These are phyloP conservation scores for Chaetoceros tenuissimus DNA, from an alignment of 108 stramenopile genomes.

Conservation along the genomic window DNA sequence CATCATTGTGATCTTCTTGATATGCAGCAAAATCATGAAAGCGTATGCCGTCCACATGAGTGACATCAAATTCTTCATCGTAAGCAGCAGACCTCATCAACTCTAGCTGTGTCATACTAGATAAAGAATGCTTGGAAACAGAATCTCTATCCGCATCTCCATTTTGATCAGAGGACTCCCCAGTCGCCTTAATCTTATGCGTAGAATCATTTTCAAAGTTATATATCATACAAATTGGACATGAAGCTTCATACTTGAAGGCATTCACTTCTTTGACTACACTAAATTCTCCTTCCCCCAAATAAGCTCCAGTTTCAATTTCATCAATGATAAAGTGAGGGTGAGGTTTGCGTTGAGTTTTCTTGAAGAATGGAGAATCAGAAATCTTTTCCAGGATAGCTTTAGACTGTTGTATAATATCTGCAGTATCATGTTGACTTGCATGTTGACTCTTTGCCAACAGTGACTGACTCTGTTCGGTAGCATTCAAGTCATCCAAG, in stretches of 20 bases:
- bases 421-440: background rate
- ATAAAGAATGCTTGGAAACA: background rate
- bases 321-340: conserved; percentile 11
- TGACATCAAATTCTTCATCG: background rate
- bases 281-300: conserved; percentile 61
- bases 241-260: conserved; percentile 21
- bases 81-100: background rate
- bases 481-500: background rate
- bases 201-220: conserved; percentile 14
- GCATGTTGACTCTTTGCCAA: background rate
- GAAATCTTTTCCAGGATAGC: background rate
- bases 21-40: background rate
- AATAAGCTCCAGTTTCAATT: conserved; percentile 21
- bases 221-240: conserved; percentile 32
- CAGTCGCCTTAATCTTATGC: conserved; percentile 5
- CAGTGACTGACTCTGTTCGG: background rate
- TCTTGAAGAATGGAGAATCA: background rate
- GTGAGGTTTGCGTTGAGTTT: background rate
- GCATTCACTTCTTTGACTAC: conserved; percentile 37
- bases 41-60: background rate
- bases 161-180: background rate
- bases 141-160: background rate
- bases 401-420: background rate
- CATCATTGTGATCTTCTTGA: conserved; percentile 27
- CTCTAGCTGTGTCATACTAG: background rate